Percentiles rank a stretch among this genome's conserved stretches.
These are phyloP conservation scores for Suhomyces taliae DNA, from an alignment of 1,139 yeast species.

Conservation along the genomic window DNA sequence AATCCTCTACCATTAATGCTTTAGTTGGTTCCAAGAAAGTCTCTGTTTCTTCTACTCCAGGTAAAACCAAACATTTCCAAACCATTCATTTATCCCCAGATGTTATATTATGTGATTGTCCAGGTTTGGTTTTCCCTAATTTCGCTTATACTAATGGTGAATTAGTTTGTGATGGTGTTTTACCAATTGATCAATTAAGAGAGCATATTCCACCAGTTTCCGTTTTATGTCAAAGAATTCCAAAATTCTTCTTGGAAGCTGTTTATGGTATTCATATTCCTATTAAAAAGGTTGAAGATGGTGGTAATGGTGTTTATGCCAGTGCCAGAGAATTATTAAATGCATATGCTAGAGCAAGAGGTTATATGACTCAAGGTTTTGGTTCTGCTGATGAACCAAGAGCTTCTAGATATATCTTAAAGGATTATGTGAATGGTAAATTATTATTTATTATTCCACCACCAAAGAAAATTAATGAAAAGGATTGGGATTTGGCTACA, in stretches of 20 bases:
- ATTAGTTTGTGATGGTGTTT: slow-evolving; percentile 94
- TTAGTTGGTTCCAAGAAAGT: slow-evolving; percentile 95
- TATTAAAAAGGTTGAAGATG: slow-evolving; percentile 73
- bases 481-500: slow-evolving; percentile 36
- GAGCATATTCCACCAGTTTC: slow-evolving; percentile 92
- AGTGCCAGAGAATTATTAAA: slow-evolving; percentile 86
- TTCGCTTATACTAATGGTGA: slow-evolving; percentile 97
- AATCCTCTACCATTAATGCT: slow-evolving; percentile 94
- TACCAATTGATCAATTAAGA: slow-evolving; percentile 95
- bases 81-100: slow-evolving; percentile 83
- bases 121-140: slow-evolving; percentile 98
- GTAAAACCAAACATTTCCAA: slow-evolving; percentile 98
- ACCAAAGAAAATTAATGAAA: slow-evolving; percentile 52
- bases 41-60: slow-evolving; percentile 97
- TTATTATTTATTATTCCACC: slow-evolving; percentile 86
- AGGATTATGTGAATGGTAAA: slow-evolving; percentile 94
- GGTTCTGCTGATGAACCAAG: slow-evolving; percentile 97
- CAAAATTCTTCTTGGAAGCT: slow-evolving; percentile 86
- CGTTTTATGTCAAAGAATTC: slow-evolving; percentile 83
- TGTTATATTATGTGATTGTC: slow-evolving; percentile 94
- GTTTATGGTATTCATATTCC: slow-evolving; percentile 90
- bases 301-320: slow-evolving; percentile 80
- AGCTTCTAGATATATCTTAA: slow-evolving; percentile 88
- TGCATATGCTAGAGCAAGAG: slow-evolving; percentile 95
- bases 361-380: slow-evolving; percentile 95